phyloP scores from a whole-genome alignment of 768 basidiomycete species.

The Termitomyces sp. region DNA sequence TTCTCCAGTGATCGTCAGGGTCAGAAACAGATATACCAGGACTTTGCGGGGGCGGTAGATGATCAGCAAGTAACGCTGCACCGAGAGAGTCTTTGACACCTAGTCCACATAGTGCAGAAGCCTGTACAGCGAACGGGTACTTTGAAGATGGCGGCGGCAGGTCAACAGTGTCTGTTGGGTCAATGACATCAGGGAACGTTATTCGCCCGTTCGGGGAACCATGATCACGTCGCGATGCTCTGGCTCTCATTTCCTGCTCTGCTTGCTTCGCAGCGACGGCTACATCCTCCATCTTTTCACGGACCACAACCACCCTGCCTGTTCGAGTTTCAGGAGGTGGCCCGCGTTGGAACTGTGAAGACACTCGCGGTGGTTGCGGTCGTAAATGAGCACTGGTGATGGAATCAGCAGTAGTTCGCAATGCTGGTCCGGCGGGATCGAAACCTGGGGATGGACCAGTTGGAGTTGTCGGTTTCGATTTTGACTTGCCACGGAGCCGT shows the following conservation, averaged over 20 bases:
- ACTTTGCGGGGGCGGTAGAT: constrained; percentile 58
- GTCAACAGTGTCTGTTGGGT: constrained; percentile 82
- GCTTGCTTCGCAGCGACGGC: constrained; percentile 67
- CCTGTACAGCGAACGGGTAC: constrained; percentile 71
- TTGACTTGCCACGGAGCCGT: constrained; percentile 64
- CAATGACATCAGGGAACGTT: constrained; percentile 55
- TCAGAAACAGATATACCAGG: constrained; percentile 52
- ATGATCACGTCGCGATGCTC: constrained; percentile 41
- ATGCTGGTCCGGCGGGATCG: constrained; percentile 36
- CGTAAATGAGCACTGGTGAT: constrained; percentile 38
- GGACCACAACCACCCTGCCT: constrained; percentile 74
- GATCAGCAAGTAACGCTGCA: constrained; percentile 70
- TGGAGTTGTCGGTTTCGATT: constrained; percentile 56
- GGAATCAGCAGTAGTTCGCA: constrained; percentile 64
- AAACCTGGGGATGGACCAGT: constrained; percentile 27
- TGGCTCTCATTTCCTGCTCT: constrained; percentile 62
- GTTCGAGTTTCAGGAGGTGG: constrained; percentile 29
- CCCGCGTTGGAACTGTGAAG: constrained; percentile 27
- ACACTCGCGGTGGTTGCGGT: constrained; percentile 27
- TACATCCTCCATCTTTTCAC: constrained; percentile 75
- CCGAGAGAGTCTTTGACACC: constrained; percentile 72
- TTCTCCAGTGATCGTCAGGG: constrained; percentile 69
- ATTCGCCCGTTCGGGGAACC: constrained; percentile 32
- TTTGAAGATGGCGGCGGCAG: constrained; percentile 62
- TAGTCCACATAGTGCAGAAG: constrained; percentile 66